Base-by-base conservation (phyloP, 352 stramenopile species). In the Pythium sp. region DNA sequence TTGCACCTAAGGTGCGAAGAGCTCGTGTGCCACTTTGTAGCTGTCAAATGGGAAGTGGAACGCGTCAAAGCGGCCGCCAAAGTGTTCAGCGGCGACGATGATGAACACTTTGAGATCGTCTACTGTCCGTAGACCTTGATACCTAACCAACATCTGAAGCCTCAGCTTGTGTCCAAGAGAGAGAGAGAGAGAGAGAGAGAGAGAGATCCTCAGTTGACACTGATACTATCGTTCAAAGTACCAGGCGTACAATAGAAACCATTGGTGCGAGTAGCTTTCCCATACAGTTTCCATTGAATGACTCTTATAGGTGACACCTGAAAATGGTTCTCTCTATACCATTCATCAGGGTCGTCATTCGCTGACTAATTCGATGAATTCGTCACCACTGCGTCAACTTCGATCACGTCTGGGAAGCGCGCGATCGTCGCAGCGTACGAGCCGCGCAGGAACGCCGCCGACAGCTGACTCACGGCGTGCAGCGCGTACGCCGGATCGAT, bases 401-500 rank as follows among this genome's bases (percentile, higher is more conserved):
- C 65, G 3, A 71, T 8, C 5, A 89, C 60, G 55, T 86, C 78
- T 15, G 81, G 75, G 61, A 86, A 82, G 57, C 79, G 32, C 20
- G 57, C 8, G 20, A 77, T 69, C 18, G 64, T 34, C 8, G 62
- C 30, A 28, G 75, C 72, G 68, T 81, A 85, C 15, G 69, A 62
- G 11, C 74, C 76, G 0, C 47, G 56, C 7, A 92, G 53, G 64
- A 90, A 92, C 15, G 79, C 73, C 3, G 73, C 82, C 46, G 78
- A 87, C 30, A 89, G 61, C 38, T 83, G 62, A 7, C 70, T 74
- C 34, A 87, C 75, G 7, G 75, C 73, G 18, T 73, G 67, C 32
- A 92, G 75, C 43, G 78, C 73, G 67, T 80, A 76, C 26, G 62
- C 65, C 32, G 79, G 73, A 30, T 88, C 71, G 57, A 92, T 88